phyloP scores from a whole-genome alignment of 2,329 filamentous ascomycete genomes.

The Corinectria fuckeliana region DNA sequence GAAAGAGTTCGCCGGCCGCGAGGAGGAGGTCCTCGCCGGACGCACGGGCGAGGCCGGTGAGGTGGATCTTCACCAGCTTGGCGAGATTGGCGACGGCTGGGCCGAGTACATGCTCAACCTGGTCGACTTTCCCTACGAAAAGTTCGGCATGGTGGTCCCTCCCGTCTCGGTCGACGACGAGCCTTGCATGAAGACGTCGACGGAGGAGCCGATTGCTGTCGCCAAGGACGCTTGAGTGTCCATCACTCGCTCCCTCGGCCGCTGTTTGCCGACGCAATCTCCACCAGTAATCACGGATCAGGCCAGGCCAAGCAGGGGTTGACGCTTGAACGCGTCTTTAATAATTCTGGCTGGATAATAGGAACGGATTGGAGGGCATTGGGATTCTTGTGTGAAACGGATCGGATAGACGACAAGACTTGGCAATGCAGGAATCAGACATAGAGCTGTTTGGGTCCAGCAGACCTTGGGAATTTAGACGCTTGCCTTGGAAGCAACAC shows the following conservation, averaged over 20 bases:
- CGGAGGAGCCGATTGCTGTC: conserved; percentile 19
- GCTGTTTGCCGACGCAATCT: not conserved
- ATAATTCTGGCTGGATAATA: not conserved
- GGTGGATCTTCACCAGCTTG: conserved; percentile 61
- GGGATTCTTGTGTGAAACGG: too few relatives aligned
- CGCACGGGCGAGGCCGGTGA: conserved; percentile 71
- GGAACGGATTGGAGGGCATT: not conserved
- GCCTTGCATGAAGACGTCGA: conserved; percentile 48
- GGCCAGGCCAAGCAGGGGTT: conserved; percentile 12
- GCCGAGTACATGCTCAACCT: conserved; percentile 60
- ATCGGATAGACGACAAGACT: not conserved
- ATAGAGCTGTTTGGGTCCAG: not conserved
- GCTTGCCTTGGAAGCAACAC: not conserved
- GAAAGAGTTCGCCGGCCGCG: conserved; percentile 76
- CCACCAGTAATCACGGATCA: not conserved
- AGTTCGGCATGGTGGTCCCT: conserved; percentile 63
- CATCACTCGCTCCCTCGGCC: not conserved
- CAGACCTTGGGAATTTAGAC: not conserved
- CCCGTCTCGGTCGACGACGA: conserved; percentile 51
- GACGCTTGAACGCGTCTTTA: not conserved
- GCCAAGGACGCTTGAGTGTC: conserved; percentile 19
- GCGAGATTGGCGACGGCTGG: conserved; percentile 67
- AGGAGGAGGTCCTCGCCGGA: conserved; percentile 84
- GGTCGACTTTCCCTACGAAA: conserved; percentile 63
- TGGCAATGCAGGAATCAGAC: not conserved